Base-by-base conservation (phyloP, 2,329 filamentous ascomycete species). In the Colletotrichum sansevieriae region DNA sequence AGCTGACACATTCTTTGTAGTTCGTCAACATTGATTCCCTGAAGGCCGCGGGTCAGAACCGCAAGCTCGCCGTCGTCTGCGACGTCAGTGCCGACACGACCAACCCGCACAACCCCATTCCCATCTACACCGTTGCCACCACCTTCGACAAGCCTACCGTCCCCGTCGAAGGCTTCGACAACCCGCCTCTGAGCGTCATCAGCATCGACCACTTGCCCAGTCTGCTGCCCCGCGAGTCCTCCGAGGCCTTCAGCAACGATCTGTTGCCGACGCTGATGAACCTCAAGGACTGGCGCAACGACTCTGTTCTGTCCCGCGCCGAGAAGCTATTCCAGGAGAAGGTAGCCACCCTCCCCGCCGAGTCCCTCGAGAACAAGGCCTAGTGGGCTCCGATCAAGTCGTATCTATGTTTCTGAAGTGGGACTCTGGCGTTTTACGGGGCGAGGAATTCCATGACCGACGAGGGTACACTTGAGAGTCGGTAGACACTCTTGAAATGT, bases 81-180 rank as follows among this genome's bases (percentile, higher is more conserved):
- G 93, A 97, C 76, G 92, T 96, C 71, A 88, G 84, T 44, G 92
- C 90, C 78, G 92, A 94, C 79, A 91, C 90, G 54, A 93, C 88
- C 39, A 93, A 91, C 80, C 88, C 89, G 3, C 84, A 91, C 82
- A 92, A 92, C 80, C 75, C 67, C 18, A 56, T 95, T 63, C 94
- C 94, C 25, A 90, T 97, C 76, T 97, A 97, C 84, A 85, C 86
- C 73, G 89, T 92, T 77, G 92, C 93, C 79, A 97, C 92, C 55
- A 96, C 94, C 22, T 98, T 98, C 77, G 88, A 90, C 77, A 90
- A 92, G 77, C 95, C 95, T n/a, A 97, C 94, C 1, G 90, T 97
- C 0, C 87, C 90, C 1, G 92, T 96, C 25, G 83, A 88, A 39
- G 79, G 89, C 85, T 75, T 85, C 80, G 77, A 83, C 63, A 82